Evolutionary conservation across 1,284 basidiomycete genomes (phyloP), one percentile per base, ranked within the genome.

Genomic region (Leccinum insigne): DNA sequence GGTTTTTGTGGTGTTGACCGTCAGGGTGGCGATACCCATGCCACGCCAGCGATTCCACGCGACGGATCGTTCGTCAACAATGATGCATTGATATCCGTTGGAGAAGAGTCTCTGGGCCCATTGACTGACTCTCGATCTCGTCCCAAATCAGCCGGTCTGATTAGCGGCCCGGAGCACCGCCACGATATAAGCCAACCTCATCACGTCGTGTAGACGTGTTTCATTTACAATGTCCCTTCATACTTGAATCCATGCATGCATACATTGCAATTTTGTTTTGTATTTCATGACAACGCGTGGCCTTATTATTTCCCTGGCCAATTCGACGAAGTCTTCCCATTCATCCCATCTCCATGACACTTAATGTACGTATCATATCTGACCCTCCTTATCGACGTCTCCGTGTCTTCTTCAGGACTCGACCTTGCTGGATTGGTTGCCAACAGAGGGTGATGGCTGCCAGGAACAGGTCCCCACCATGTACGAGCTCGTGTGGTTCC

Each of bases 341-440:
- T 2, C 47, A 7, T 62, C 21, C 21, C 9, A 61, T 70, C 18
- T 9, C 62, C 62, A 63, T 69, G 23, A 35, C 9, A 54, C 47
- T 21, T 11, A 3, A 56, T 29, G 52, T 62, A 16, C 10, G 11
- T 16, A 21, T 1, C 18, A 11, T 58, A 35, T 61, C 26, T 21
- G 23, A 5, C 14, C 14, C 59, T 40, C 65, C 42, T 61, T 70
- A 68, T 65, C 52, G 9, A 62, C 44, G 57, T 47, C 44, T 6
- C 10, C 58, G 10, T 56, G 16, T 57, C 56, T 56, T 56, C 54
- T 56, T 23, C 54, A 56, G 54, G 26, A 23, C 8, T 26, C 13
- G 47, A 21, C 47, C 47, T 29, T 56, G 21, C 54, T 13, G 14
- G 16, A 29, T 56, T 29, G 54, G 26, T 29, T 26, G 10, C 54